phyloP scores from a whole-genome alignment of 2,329 filamentous ascomycete genomes.

The Cercospora zeae-maydis region DNA sequence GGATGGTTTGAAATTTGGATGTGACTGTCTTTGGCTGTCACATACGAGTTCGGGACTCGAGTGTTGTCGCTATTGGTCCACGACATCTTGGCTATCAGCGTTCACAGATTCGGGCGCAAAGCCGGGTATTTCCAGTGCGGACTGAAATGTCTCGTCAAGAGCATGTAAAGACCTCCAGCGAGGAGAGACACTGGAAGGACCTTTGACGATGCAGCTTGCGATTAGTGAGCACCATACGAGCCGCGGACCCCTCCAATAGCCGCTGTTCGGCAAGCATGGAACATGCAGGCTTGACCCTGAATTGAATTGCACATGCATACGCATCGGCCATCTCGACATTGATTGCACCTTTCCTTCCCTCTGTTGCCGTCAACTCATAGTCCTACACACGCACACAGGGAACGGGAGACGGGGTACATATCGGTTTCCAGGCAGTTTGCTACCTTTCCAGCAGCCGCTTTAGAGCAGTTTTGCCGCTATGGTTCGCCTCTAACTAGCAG shows the following conservation, averaged over 20 bases:
- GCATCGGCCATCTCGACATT: neutral
- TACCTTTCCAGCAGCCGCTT: no score
- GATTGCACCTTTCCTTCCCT: neutral
- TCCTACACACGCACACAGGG: no score
- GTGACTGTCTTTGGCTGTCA: neutral
- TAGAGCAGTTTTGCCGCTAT: no score
- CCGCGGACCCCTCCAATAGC: neutral
- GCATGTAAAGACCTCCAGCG: neutral
- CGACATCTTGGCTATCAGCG: neutral
- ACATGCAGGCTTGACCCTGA: no score
- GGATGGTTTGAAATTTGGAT: neutral
- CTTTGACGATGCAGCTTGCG: neutral
- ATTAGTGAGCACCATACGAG: neutral
- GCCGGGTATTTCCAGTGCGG: neutral
- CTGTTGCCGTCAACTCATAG: neutral
- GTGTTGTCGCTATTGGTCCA: neutral
- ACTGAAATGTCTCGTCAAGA: neutral
- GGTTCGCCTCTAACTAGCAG: no score
- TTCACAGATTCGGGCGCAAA: neutral
- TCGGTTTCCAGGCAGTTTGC: no score
- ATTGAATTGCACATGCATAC: neutral
- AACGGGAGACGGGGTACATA: no score
- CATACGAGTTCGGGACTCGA: neutral
- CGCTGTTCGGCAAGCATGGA: neutral
- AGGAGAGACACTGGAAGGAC: neutral